Conservation (phyloP, 495 filamentous ascomycete species). For the Stereocaulon alpinum region DNA sequence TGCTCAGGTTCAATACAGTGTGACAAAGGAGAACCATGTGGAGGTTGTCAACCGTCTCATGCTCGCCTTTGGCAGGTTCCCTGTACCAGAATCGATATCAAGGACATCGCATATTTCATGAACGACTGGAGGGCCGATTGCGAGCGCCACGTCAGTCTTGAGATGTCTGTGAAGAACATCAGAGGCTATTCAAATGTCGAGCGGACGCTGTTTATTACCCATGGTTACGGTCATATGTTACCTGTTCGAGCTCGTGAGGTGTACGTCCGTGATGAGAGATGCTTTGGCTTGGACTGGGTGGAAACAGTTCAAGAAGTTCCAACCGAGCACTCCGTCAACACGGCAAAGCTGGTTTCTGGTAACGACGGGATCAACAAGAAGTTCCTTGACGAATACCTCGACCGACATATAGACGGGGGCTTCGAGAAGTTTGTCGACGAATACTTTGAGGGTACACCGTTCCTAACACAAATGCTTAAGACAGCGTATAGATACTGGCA, state of each 20-base stretch:
- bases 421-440: constrained; percentile 76
- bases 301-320: constrained; percentile 63
- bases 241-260: constrained; percentile 86
- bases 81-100: constrained; percentile 92
- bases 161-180: constrained; percentile 84
- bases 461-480: constrained; percentile 88
- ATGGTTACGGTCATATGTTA: constrained; percentile 80
- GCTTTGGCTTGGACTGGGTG: constrained; percentile 85
- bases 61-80: constrained; percentile 90
- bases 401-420: constrained; percentile 79
- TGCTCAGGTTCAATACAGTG: constrained; percentile 34
- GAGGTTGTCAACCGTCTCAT: constrained; percentile 85
- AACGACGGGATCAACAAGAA: constrained; percentile 70
- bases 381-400: constrained; percentile 75
- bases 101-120: constrained; percentile 94
- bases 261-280: constrained; percentile 80
- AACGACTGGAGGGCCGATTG: constrained; percentile 96
- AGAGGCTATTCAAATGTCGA: constrained; percentile 81
- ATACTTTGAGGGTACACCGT: constrained; percentile 86
- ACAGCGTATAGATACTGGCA: constrained; percentile 82
- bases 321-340: constrained; percentile 70
- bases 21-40: constrained; percentile 88
- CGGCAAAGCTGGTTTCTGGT: constrained; percentile 73
- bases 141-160: constrained; percentile 75
- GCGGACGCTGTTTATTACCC: constrained; percentile 68